Percentiles rank a stretch among this genome's conserved stretches.
Conservation (phyloP, 2,329 filamentous ascomycete species). For the Talaromyces verruculosus region DNA sequence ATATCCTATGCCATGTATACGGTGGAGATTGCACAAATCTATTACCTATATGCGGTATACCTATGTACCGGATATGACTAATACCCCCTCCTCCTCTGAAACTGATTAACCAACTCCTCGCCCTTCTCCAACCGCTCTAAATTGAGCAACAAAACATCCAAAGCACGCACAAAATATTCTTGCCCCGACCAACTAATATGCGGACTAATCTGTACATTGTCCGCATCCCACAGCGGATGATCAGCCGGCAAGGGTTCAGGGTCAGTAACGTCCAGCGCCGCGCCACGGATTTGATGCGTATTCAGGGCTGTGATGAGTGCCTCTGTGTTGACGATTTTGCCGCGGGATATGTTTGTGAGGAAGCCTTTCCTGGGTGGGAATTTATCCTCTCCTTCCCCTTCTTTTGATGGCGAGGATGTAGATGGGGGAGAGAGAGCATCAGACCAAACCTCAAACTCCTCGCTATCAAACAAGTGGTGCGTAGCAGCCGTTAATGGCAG, state of each 20-base stretch:
- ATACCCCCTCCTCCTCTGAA: constrained; percentile 62
- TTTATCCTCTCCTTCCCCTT: not conserved
- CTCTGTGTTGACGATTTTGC: constrained; percentile 60
- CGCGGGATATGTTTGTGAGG: constrained; percentile 70
- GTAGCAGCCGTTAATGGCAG: constrained; percentile 60
- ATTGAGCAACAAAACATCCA: constrained; percentile 61
- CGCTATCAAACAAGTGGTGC: constrained; percentile 53
- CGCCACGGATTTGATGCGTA: constrained; percentile 58
- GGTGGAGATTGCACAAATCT: too few relatives aligned
- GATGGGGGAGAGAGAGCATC: not conserved
- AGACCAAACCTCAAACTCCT: constrained; percentile 58
- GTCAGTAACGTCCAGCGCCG: constrained; percentile 75
- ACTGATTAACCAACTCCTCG: constrained; percentile 60
- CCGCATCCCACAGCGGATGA: constrained; percentile 67
- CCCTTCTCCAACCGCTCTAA: constrained; percentile 52
- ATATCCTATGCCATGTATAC: too few relatives aligned
- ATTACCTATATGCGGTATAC: not conserved
- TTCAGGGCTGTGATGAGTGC: constrained; percentile 64
- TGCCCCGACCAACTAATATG: constrained; percentile 60
- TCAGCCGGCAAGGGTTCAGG: constrained; percentile 71
- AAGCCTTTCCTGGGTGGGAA: constrained; percentile 51
- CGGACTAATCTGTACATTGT: constrained; percentile 68
- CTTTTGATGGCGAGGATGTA: not conserved
- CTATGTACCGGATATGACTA: constrained; percentile 33
- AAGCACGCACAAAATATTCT: constrained; percentile 57